These are phyloP conservation scores for Didymella keratinophila DNA, from an alignment of 2,329 filamentous ascomycete species.

Conservation along the genomic window DNA sequence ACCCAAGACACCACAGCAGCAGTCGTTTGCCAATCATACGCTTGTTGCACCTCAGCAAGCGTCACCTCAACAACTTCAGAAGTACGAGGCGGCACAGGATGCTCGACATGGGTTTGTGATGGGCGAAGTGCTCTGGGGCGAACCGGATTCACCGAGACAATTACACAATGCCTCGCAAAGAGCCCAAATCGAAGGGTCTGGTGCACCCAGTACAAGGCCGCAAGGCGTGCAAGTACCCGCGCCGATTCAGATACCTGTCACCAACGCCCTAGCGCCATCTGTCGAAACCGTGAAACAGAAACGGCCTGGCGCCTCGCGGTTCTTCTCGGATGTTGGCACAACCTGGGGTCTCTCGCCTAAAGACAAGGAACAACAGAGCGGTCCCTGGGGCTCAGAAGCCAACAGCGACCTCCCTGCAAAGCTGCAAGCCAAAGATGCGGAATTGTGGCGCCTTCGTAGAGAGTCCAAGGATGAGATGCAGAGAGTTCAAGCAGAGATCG, in stretches of 20 bases:
- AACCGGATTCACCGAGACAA: constrained; percentile 23
- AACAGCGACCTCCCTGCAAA: constrained; percentile 29
- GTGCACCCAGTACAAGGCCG: constrained; percentile 23
- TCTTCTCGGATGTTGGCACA: constrained; percentile 19
- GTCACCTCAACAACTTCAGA: constrained; percentile 30
- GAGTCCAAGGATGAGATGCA: constrained; percentile 34
- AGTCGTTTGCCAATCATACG: constrained; percentile 34
- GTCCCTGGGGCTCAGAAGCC: constrained; percentile 11
- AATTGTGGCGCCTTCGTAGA: constrained; percentile 32
- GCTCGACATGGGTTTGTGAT: constrained; percentile 34
- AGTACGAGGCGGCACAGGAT: constrained; percentile 21
- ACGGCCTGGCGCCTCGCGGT: constrained; percentile 8
- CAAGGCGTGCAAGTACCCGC: background rate
- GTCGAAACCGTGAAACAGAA: constrained; percentile 9
- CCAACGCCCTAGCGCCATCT: background rate
- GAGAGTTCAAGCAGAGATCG: constrained; percentile 24
- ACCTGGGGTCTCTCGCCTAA: constrained; percentile 16
- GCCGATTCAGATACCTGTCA: constrained; percentile 4
- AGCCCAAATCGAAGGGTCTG: constrained; percentile 25
- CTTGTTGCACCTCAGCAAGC: constrained; percentile 27
- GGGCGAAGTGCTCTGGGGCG: constrained; percentile 33
- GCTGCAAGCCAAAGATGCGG: constrained; percentile 43
- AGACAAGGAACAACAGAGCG: background rate
- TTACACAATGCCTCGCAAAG: constrained; percentile 28
- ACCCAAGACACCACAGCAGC: constrained; percentile 29